Base-by-base conservation (phyloP, 768 basidiomycete genomes). In the Tylopilus subfusipes region DNA sequence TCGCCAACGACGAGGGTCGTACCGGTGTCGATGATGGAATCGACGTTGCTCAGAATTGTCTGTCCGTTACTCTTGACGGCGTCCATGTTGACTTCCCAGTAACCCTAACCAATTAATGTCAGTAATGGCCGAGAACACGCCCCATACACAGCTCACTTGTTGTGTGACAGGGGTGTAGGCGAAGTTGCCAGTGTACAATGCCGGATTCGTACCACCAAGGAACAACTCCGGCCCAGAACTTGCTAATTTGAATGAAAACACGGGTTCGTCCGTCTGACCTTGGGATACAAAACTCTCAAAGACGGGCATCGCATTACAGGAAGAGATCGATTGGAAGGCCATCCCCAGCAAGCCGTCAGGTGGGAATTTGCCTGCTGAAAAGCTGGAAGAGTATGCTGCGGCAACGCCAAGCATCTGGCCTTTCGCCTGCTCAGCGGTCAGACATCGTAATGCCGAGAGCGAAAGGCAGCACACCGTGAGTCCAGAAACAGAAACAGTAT, bases 201-300 rank as follows among this genome's bases (percentile, higher is more conserved):
- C 54, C 3, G 54, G 43, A 63, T 86, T 73, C 11, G 68, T 67
- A 43, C 83, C 83, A 39, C 83, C 83, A 22, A 86, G 56, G 61
- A 73, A 77, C 16, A 85, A 69, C 66, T 81, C 78, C 2, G 75
- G 70, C 5, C 73, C 74, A 14, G 60, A 50, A 9, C 61, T 21
- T 13, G 78, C 63, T 9, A 83, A 65, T 61, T 79, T 80, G 63
- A 84, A 78, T 12, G 75, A 72, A 60, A 83, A 82, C 45, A 69
- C 67, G 22, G 74, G 50, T 6, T 68, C 54, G 10, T 68, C 57
- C 2, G 65, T 59, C 50, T 64, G 50, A 5, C 66, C 68, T 48
- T 82, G 69, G 2, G 61, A 51, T 21, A 78, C 55, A 5, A 82
- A 71, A 16, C 66, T 75, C 38, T 79, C 67, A 58, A 79, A 76